Base-by-base conservation (phyloP, 1,284 basidiomycete species). In the Chalciporus sp. region DNA sequence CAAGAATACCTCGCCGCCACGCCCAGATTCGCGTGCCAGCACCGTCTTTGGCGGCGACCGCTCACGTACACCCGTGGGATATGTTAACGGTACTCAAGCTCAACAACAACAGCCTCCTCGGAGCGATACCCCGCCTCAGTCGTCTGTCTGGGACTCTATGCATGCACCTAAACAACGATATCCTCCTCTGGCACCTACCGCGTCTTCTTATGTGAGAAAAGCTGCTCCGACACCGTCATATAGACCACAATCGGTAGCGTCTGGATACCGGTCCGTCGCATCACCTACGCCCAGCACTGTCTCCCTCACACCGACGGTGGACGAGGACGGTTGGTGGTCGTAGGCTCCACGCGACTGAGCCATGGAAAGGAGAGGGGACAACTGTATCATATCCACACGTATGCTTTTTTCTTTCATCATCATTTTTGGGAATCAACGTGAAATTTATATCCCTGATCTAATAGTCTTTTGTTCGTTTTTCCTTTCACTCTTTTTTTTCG, bases 231-330 rank as follows among this genome's bases (percentile, higher is more conserved):
- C 55, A 7, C 58, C 55, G 37, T 55, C 66, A 41, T 70, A 67
- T 49, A 50, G 62, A 53, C 54, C 55, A 35, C 59, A 66, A 28
- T 73, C 73, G 20, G 72, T 76, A 2, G 77, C 84, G 20, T 91
- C 89, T 12, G 11, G 48, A 4, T 69, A 61, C 47, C 59, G 62
- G 17, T 72, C 73, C 19, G 72, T 77, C 8, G 79, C 84, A 27
- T 91, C 89, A 0, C 90, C 90, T 16, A 84, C 88, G 28, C 84
- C 84, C 19, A 92, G 90, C 62, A 80, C 75, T 10, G 84, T 86
- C 16, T 89, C 88, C n/a, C 73, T 80, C 35, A 79, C 84, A 16
- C 86, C 85, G 8, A 90, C 87, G 1, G 74, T 83, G 51, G 82
- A 82, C 42, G 77, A 83, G 2, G 86, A 92, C 47, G 90, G 90